These are phyloP conservation scores for Amaranthus tricolor DNA, from an alignment of 179 eudicot species.

Conservation along the genomic window DNA sequence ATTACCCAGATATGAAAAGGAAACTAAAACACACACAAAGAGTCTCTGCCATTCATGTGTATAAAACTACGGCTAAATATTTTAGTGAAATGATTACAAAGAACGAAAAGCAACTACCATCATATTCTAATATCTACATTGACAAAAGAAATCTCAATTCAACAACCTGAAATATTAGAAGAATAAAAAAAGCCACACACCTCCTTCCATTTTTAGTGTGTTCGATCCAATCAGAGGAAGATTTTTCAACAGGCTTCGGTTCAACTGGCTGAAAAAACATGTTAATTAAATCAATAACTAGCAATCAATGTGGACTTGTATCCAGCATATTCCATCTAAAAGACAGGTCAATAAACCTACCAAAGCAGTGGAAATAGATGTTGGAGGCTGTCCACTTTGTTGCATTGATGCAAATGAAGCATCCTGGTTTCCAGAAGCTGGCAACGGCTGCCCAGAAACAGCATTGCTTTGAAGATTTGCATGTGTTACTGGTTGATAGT, in stretches of 20 bases:
- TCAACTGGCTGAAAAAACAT: slow-evolving; percentile 43
- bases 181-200: slow-evolving; percentile 29
- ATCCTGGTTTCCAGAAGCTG: slow-evolving; percentile 40
- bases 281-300: neutral
- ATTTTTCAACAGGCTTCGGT: slow-evolving; percentile 38
- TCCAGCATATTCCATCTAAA: slow-evolving; percentile 4
- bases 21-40: neutral
- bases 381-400: slow-evolving; percentile 40
- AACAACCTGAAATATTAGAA: neutral
- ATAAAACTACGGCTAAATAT: too few species aligned
- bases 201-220: slow-evolving; percentile 70
- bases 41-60: too few species aligned
- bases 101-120: too few species aligned
- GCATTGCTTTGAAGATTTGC: slow-evolving; percentile 40
- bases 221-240: slow-evolving; percentile 71
- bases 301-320: neutral
- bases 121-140: neutral
- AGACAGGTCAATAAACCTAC: slow-evolving; percentile 24
- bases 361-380: slow-evolving; percentile 25
- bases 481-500: slow-evolving; percentile 50
- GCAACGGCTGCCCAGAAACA: slow-evolving; percentile 44
- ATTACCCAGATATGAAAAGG: neutral
- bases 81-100: too few species aligned
- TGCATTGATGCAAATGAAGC: slow-evolving; percentile 39
- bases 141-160: neutral